Percentiles rank a stretch among this genome's conserved stretches.
Evolutionary conservation across 441 rosid genomes (phyloP).

Genomic region (Gossypium laxum): DNA sequence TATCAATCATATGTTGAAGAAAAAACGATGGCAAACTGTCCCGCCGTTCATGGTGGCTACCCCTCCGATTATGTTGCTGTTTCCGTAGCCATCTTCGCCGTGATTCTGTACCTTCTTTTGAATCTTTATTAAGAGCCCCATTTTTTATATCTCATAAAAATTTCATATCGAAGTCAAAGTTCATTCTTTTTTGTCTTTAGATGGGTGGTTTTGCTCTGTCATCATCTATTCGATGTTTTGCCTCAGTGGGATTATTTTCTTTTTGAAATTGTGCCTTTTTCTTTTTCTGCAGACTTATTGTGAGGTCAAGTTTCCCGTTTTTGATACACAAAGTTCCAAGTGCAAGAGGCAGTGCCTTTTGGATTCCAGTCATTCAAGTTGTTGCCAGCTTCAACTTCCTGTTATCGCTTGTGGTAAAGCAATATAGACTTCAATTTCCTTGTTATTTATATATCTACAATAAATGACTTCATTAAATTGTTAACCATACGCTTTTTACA

Average conservation of each 20-base stretch:
- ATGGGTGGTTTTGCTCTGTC: neutral
- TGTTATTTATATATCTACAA: neutral
- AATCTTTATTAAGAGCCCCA: neutral
- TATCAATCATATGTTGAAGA: slow-evolving; percentile 1
- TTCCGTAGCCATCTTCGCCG: slow-evolving; percentile 39
- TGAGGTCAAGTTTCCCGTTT: slow-evolving; percentile 44
- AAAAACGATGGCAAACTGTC: slow-evolving; percentile 41
- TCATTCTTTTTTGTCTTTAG: neutral
- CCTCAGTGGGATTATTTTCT: neutral
- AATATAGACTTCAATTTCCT: neutral
- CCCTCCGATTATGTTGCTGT: slow-evolving; percentile 73
- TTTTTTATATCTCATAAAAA: neutral
- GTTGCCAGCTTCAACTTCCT: slow-evolving; percentile 63
- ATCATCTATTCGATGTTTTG: slow-evolving; percentile 19
- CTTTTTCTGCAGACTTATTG: slow-evolving; percentile 49
- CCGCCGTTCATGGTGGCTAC: slow-evolving; percentile 53
- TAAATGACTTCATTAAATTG: neutral
- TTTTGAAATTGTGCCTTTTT: neutral
- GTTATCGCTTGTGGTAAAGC: slow-evolving; percentile 49
- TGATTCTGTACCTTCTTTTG: slow-evolving; percentile 37
- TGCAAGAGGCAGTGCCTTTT: slow-evolving; percentile 65
- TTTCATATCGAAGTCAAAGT: neutral
- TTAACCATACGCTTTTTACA: slow-evolving; percentile 18
- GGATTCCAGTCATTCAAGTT: slow-evolving; percentile 81
- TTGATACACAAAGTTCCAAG: slow-evolving; percentile 57